phyloP scores from a whole-genome alignment of 106 monocot species.

The Agapanthus africanus region DNA sequence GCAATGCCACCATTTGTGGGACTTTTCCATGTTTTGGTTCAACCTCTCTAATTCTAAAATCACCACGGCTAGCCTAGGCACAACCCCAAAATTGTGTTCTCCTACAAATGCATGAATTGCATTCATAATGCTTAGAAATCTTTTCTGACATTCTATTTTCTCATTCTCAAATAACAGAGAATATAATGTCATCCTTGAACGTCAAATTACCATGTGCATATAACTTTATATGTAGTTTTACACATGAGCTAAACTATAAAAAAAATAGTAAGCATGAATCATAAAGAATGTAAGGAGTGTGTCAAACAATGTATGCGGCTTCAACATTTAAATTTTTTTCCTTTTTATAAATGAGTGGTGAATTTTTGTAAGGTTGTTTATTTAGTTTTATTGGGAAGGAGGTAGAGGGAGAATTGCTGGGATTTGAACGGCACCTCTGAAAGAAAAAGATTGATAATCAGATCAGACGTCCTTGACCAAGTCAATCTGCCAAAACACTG shows the following conservation, averaged over 20 bases:
- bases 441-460: conserved; percentile 69
- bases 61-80: background rate
- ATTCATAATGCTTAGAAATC: background rate
- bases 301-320: background rate
- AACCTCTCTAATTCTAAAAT: background rate
- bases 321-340: background rate
- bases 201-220: background rate
- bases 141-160: background rate
- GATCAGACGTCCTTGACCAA: conserved; percentile 80
- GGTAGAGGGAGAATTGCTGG: background rate
- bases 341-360: background rate
- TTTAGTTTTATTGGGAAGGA: background rate
- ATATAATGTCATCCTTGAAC: background rate
- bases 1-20: background rate
- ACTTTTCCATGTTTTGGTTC: background rate
- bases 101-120: background rate
- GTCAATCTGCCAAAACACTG: conserved; percentile 67
- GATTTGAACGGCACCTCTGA: conserved; percentile 68
- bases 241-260: background rate
- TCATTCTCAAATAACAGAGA: background rate
- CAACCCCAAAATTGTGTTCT: background rate
- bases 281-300: background rate
- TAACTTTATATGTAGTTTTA: background rate
- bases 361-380: no score
- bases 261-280: background rate